phyloP scores from a whole-genome alignment of 2,329 filamentous ascomycete genomes.

The Monosporascus ibericus region DNA sequence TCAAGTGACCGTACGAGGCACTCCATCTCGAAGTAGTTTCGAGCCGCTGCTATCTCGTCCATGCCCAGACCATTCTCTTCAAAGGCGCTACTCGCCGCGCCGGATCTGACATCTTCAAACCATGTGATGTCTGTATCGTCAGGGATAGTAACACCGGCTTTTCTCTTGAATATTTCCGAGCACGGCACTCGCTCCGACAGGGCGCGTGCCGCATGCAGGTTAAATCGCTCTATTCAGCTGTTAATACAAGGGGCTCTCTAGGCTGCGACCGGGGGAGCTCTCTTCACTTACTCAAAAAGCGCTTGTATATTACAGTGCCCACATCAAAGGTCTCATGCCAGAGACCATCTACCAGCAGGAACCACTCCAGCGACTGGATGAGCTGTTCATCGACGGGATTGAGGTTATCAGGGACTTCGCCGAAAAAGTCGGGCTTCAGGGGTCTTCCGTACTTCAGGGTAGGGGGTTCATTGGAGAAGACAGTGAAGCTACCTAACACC shows the following conservation, averaged over 20 bases:
- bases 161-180: conserved; percentile 37
- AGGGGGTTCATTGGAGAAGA: conserved; percentile 43
- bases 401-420: conserved; percentile 48
- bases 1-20: conserved; percentile 60
- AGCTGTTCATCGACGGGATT: conserved; percentile 61
- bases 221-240: conserved; percentile 35
- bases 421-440: conserved; percentile 67
- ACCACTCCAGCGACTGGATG: conserved; percentile 80
- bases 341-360: conserved; percentile 65
- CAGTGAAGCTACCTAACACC: conserved; percentile 41
- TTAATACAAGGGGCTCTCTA: conserved; percentile 1
- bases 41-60: conserved; percentile 44
- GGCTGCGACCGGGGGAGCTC: not conserved
- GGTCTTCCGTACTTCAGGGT: conserved; percentile 54
- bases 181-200: conserved; percentile 47
- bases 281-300: conserved; percentile 69
- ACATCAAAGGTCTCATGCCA: conserved; percentile 65
- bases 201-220: conserved; percentile 48
- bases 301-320: conserved; percentile 70
- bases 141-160: conserved; percentile 23
- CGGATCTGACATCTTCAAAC: conserved; percentile 23
- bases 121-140: conserved; percentile 28
- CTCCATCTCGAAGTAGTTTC: conserved; percentile 64
- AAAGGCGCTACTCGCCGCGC: conserved; percentile 15
- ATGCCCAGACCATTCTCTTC: conserved; percentile 30